Evolutionary conservation across 768 basidiomycete species (phyloP).

Genomic region (Pisolithus marmoratus): DNA sequence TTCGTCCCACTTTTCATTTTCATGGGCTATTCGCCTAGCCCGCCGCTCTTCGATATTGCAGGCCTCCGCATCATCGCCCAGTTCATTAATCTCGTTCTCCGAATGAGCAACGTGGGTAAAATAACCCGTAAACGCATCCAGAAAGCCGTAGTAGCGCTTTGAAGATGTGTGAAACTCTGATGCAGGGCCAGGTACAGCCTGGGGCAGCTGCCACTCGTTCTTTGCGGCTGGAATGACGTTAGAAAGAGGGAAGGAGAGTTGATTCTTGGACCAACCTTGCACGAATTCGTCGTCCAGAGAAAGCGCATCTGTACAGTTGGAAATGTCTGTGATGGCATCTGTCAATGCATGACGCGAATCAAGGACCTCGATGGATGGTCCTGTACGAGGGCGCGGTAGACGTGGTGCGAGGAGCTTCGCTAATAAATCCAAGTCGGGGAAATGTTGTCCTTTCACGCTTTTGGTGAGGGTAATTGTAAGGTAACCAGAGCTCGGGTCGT

Average conservation of each 20-base stretch:
- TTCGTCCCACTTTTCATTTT: constrained; percentile 76
- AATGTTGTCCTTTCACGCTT: constrained; percentile 56
- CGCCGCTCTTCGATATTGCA: constrained; percentile 48
- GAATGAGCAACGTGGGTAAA: constrained; percentile 66
- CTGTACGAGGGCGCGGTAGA: constrained; percentile 28
- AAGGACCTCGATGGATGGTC: constrained; percentile 56
- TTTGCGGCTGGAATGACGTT: constrained; percentile 50
- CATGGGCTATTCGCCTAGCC: constrained; percentile 47
- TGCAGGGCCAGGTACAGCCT: constrained; percentile 43
- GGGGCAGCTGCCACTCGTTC: constrained; percentile 77
- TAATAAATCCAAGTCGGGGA: constrained; percentile 73
- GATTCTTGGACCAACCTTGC: constrained; percentile 37
- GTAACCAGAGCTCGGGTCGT: constrained; percentile 75
- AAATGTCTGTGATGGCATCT: constrained; percentile 36
- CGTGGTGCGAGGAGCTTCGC: constrained; percentile 73
- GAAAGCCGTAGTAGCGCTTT: constrained; percentile 66
- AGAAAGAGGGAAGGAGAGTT: constrained; percentile 1
- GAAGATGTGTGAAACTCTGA: constrained; percentile 34
- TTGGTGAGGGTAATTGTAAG: constrained; percentile 72
- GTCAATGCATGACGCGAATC: constrained; percentile 17
- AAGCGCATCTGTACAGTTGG: constrained; percentile 37
- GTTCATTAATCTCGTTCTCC: constrained; percentile 80
- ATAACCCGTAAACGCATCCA: constrained; percentile 69
- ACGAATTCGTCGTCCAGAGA: constrained; percentile 55
- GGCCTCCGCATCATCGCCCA: constrained; percentile 62